Evolutionary conservation across 2,329 filamentous ascomycete species (phyloP), one percentile per base, ranked within the genome.

Genomic region (Sporothrix schenckii): DNA sequence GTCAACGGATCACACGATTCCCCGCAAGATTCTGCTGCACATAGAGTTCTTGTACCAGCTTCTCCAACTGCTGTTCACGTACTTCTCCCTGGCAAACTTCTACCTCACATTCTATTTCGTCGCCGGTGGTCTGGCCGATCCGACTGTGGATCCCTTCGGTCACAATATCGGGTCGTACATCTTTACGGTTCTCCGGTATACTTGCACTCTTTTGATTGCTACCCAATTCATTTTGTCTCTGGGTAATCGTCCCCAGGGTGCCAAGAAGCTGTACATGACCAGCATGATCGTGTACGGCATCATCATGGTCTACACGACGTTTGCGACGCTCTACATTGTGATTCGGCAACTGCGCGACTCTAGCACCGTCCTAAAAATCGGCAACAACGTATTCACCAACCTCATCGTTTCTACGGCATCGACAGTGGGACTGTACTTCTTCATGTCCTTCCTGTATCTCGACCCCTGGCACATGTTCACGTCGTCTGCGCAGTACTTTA

Each of bases 381-480:
- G 93, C 69, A 91, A 93, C 81, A 96, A 96, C 78, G 86, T 97
- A 72, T 97, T 99, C 82, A 95, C 94, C 72, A 98, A 98, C 80
- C 86, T 99, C 73, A 92, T 98, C 77, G 89, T 99, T 66, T 95
- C 92, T 7, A 90, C 91, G n/a, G 84, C 91, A 3, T 96, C 93
- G 1, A 99, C 95, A 0, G 82, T 97, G 53, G 95, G 96, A 0
- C 85, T 99, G 52, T 99, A 98, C 85, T 95, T 99, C 83, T 80
- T 97, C 81, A 97, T 97, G 90, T 95, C 91, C 30, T 93, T 99
- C 82, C 82, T 99, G 72, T 99, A 99, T 81, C 88, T 99, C 61
- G 96, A 99, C 76, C 95, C 95, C 0, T 99, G 95, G 95, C 95
- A 99, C 84, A 95, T 99, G 92, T 91, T 99, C 82, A 99, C 95